Evolutionary conservation across 441 rosid species (phyloP).

Genomic region (Eutrema salsugineum): DNA sequence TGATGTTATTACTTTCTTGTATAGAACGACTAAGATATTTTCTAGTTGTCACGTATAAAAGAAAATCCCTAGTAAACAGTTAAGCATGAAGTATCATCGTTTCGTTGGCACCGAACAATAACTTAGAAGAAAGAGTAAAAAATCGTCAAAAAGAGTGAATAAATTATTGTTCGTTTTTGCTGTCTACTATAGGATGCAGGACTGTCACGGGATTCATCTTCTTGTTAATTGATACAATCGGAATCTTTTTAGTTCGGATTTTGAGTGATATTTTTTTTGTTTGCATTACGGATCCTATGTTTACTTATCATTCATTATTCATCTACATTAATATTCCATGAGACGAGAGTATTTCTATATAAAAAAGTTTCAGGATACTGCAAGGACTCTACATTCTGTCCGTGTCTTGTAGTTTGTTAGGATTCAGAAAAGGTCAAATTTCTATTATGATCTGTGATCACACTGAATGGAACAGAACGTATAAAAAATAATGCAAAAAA

Average conservation of each 20-base stretch:
- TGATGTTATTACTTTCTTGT: not conserved
- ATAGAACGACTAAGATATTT: not conserved
- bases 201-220: slow-evolving; percentile 12
- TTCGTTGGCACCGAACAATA: not conserved
- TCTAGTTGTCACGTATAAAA: not conserved
- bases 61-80: not conserved
- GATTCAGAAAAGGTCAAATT: not conserved
- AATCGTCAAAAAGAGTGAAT: not conserved
- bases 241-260: not conserved
- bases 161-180: not conserved
- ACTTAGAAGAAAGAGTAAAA: not conserved
- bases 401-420: not conserved
- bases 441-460: not conserved
- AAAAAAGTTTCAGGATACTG: not conserved
- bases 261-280: not conserved
- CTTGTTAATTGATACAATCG: slow-evolving; percentile 7
- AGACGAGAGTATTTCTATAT: not conserved
- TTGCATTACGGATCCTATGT: not conserved
- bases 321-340: not conserved
- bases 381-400: not conserved
- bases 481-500: not conserved
- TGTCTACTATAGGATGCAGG: not conserved
- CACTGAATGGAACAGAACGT: not conserved
- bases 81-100: not conserved
- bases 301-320: not conserved